Percentiles rank a stretch among this genome's conserved stretches.
Evolutionary conservation across 2,329 filamentous ascomycete genomes (phyloP).

Genomic region (Lachnellula cervina): DNA sequence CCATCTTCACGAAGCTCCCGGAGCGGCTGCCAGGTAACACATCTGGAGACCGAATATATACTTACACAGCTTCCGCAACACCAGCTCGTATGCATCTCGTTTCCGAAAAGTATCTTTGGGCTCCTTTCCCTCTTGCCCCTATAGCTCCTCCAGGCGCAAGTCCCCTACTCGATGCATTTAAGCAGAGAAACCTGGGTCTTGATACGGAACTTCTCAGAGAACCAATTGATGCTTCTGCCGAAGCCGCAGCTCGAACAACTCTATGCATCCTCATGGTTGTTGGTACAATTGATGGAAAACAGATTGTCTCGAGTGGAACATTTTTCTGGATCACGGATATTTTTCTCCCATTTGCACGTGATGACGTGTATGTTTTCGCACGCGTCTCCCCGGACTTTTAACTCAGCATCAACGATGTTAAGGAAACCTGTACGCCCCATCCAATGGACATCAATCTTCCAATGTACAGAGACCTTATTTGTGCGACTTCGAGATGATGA

Average conservation of each 20-base stretch:
- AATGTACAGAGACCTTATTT: background rate
- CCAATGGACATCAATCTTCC: background rate
- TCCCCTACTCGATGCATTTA: slow-evolving; percentile 23
- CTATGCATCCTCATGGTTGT: slow-evolving; percentile 28
- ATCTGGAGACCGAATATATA: background rate
- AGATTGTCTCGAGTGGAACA: slow-evolving; percentile 8
- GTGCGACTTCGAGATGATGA: slow-evolving; percentile 19
- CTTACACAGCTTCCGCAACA: slow-evolving; percentile 30
- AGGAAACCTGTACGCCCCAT: too few species aligned
- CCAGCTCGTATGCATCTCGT: slow-evolving; percentile 22
- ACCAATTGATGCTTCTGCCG: slow-evolving; percentile 21
- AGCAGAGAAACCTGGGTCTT: slow-evolving; percentile 27
- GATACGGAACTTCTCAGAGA: slow-evolving; percentile 18
- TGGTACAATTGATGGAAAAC: slow-evolving; percentile 14
- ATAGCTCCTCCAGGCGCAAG: slow-evolving; percentile 7
- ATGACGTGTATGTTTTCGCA: background rate
- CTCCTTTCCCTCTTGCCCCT: slow-evolving; percentile 14
- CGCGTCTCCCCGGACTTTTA: background rate
- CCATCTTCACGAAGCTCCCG: too few species aligned
- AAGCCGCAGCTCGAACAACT: slow-evolving; percentile 26
- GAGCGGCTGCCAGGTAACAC: too few species aligned
- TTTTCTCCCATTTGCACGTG: background rate
- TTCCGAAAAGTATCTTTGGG: slow-evolving; percentile 28
- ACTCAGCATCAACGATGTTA: too few species aligned
- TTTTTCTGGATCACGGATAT: slow-evolving; percentile 5